phyloP scores from a whole-genome alignment of 495 filamentous ascomycete genomes.

The Bacidia gigantensis region DNA sequence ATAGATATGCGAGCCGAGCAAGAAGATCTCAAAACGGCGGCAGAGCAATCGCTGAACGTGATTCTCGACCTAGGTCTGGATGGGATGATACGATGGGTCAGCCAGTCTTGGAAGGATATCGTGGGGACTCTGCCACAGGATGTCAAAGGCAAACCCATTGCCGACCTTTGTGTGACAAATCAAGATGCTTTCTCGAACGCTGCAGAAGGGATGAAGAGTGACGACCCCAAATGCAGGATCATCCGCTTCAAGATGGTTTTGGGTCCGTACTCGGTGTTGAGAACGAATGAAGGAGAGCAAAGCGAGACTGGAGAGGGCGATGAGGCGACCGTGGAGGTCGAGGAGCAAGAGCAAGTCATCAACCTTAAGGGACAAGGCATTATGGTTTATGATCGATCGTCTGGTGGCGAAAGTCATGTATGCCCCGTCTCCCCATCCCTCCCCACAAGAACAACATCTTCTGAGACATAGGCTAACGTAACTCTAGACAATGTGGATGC shows the following conservation, averaged over 20 bases:
- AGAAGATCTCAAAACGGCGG: slow-evolving; percentile 85
- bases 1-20: slow-evolving; percentile 64
- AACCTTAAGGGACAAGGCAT: slow-evolving; percentile 92
- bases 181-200: slow-evolving; percentile 65
- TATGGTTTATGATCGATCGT: slow-evolving; percentile 85
- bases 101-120: slow-evolving; percentile 90
- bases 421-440: too few relatives aligned
- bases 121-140: slow-evolving; percentile 64
- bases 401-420: slow-evolving; percentile 82
- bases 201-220: slow-evolving; percentile 75
- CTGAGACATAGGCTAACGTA: background rate
- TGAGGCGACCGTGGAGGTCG: slow-evolving; percentile 16
- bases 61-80: slow-evolving; percentile 87
- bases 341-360: slow-evolving; percentile 40
- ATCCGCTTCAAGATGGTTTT: slow-evolving; percentile 70
- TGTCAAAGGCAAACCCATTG: slow-evolving; percentile 63
- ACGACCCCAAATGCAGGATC: slow-evolving; percentile 85
- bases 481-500: slow-evolving; percentile 95
- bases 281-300: slow-evolving; percentile 27
- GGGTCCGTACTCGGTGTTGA: slow-evolving; percentile 39
- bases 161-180: slow-evolving; percentile 68
- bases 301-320: slow-evolving; percentile 23
- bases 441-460: background rate
- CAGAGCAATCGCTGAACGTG: slow-evolving; percentile 89
- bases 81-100: slow-evolving; percentile 84